A percentile compares a stretch with the other conserved stretches of the same genome.
Conservation (phyloP, 805 yeast genomes). For the Wickerhamomyces strasburgensis region DNA sequence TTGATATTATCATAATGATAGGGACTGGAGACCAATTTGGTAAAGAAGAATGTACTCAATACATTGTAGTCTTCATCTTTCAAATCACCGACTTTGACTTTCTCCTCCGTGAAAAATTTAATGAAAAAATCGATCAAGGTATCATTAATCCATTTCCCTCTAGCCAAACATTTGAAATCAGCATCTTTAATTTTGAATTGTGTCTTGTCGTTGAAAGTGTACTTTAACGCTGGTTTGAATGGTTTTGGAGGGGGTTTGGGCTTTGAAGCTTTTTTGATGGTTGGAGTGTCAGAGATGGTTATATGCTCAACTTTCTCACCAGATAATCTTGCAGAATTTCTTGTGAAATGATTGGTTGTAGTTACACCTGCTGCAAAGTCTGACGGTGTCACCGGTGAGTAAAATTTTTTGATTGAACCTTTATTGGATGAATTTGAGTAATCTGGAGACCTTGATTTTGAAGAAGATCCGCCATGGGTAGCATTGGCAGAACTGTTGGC, state of each 20-base stretch:
- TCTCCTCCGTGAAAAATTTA: slow-evolving; percentile 46
- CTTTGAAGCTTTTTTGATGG: not conserved
- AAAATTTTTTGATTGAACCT: not conserved
- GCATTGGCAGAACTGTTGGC: too few relatives aligned
- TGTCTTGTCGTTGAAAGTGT: slow-evolving; percentile 49
- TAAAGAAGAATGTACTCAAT: slow-evolving; percentile 80
- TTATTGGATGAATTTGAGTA: too few relatives aligned
- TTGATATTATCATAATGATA: slow-evolving; percentile 57
- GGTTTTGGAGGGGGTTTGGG: slow-evolving; percentile 4
- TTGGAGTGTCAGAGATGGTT: not conserved
- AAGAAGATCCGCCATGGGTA: too few relatives aligned
- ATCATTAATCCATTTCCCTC: slow-evolving; percentile 87
- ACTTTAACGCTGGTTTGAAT: slow-evolving; percentile 40
- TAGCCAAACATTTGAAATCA: slow-evolving; percentile 76
- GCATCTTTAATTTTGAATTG: slow-evolving; percentile 52
- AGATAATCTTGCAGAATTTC: not conserved
- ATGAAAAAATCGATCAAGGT: slow-evolving; percentile 81
- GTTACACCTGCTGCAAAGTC: not conserved
- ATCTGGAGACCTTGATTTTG: too few relatives aligned
- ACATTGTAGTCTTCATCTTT: slow-evolving; percentile 41
- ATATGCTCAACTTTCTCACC: not conserved
- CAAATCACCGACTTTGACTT: slow-evolving; percentile 25
- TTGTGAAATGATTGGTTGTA: not conserved
- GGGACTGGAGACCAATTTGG: slow-evolving; percentile 46
- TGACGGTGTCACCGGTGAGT: not conserved